phyloP scores from a whole-genome alignment of 2,329 filamentous ascomycete genomes.

The Akanthomyces uredinophilus region DNA sequence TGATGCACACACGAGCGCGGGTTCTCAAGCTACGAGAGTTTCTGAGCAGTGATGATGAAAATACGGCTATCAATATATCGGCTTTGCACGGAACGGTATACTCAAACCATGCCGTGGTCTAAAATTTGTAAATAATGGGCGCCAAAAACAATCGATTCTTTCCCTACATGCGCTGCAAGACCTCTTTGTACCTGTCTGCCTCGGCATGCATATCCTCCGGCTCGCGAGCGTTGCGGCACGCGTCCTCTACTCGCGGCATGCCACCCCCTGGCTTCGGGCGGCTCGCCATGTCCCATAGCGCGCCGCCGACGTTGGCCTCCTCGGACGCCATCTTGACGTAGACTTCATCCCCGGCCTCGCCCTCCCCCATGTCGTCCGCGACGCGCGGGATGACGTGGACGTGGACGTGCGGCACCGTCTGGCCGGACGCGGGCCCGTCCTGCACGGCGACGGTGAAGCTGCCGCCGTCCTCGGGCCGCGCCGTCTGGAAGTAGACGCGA shows the following conservation, averaged over 20 bases:
- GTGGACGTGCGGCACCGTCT: slow-evolving; percentile 92
- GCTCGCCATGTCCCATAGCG: slow-evolving; percentile 51
- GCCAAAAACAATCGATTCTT: no score
- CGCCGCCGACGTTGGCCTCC: slow-evolving; percentile 74
- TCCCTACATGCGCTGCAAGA: slow-evolving; percentile 39
- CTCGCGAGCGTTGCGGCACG: slow-evolving; percentile 59
- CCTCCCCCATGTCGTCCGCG: slow-evolving; percentile 46
- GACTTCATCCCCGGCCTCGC: slow-evolving; percentile 55
- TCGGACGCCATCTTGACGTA: slow-evolving; percentile 81
- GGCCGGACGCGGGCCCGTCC: slow-evolving; percentile 82
- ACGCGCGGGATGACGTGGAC: slow-evolving; percentile 81
- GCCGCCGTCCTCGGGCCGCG: slow-evolving; percentile 46
- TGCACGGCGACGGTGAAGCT: slow-evolving; percentile 94
- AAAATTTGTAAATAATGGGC: neutral
- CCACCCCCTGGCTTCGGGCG: slow-evolving; percentile 47
- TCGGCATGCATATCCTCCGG: slow-evolving; percentile 76
- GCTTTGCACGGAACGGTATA: neutral
- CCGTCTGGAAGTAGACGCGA: slow-evolving; percentile 51
- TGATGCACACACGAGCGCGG: neutral
- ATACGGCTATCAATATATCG: neutral
- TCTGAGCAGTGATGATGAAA: neutral
- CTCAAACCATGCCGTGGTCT: neutral
- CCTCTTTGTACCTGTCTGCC: slow-evolving; percentile 59
- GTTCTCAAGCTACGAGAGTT: neutral
- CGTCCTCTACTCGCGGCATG: slow-evolving; percentile 69